phyloP scores from a whole-genome alignment of 2,329 filamentous ascomycete species.

The Penicillium sp. region DNA sequence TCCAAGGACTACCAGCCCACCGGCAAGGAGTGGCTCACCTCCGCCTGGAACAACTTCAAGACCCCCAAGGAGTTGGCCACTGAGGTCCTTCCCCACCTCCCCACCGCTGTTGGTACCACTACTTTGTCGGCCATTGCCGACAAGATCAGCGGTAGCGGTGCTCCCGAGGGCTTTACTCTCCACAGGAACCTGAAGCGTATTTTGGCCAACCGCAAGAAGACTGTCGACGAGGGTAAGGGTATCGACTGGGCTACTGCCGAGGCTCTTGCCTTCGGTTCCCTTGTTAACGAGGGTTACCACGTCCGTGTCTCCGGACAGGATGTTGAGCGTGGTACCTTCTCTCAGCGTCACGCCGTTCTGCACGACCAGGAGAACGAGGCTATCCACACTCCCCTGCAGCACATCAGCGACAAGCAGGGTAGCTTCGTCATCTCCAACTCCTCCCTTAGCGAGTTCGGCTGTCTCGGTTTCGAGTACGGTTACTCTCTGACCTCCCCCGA shows the following conservation, averaged over 20 bases:
- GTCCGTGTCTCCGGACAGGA: conserved; percentile 98
- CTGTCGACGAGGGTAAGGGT: conserved; percentile 83
- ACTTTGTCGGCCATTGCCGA: conserved; percentile 79
- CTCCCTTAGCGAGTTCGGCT: conserved; percentile 71
- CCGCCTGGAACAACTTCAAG: conserved; percentile 99
- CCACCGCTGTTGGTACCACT: conserved; percentile 73
- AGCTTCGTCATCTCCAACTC: conserved; percentile 98
- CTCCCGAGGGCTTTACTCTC: conserved; percentile 80
- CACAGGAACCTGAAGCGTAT: conserved; percentile 99
- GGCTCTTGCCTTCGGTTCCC: conserved; percentile 87
- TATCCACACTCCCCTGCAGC: conserved; percentile 88
- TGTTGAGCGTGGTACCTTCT: conserved; percentile 99
- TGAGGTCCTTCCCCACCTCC: conserved; percentile 87
- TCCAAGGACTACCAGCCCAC: conserved; percentile 97
- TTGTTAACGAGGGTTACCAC: conserved; percentile 91
- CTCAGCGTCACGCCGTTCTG: conserved; percentile 93
- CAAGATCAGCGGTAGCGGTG: conserved; percentile 70
- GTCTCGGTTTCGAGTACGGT: conserved; percentile 95
- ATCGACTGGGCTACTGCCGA: conserved; percentile 98
- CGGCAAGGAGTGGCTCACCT: conserved; percentile 97
- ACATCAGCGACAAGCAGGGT: conserved; percentile 86
- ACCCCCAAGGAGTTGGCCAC: conserved; percentile 95
- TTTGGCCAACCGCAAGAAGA: conserved; percentile 83
- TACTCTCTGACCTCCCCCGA: conserved; percentile 97
- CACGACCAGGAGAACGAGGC: conserved; percentile 95